These are phyloP conservation scores for Fraxinus excelsior DNA, from an alignment of 257 asterid species.

Conservation along the genomic window DNA sequence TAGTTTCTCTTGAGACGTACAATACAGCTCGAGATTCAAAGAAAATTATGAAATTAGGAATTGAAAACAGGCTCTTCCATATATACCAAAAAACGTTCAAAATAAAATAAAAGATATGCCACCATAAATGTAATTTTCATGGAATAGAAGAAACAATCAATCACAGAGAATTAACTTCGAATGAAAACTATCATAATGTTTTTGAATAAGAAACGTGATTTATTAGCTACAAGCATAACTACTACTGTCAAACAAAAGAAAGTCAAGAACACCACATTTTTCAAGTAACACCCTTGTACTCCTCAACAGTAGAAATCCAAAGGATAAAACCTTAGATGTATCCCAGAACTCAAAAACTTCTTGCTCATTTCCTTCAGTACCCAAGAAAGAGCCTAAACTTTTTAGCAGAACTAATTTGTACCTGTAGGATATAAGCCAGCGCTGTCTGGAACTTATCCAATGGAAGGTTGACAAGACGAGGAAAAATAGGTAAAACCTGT, in stretches of 20 bases:
- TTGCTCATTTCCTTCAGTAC: neutral
- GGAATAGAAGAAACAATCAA: neutral
- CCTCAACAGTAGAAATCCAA: neutral
- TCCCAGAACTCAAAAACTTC: neutral
- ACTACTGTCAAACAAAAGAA: neutral
- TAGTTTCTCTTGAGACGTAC: neutral
- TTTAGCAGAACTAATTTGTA: constrained; percentile 25
- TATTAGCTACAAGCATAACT: neutral
- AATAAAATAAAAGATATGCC: neutral
- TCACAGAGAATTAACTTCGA: neutral
- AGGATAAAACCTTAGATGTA: neutral
- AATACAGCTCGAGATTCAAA: neutral
- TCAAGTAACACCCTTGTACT: neutral
- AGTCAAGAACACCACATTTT: neutral
- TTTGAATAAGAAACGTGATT: neutral
- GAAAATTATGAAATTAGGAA: neutral
- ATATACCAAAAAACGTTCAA: neutral
- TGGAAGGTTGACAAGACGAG: constrained; percentile 89
- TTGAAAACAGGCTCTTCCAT: neutral
- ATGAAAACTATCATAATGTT: neutral
- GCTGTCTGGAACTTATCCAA: constrained; percentile 92
- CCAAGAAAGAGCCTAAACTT: constrained; percentile 2
- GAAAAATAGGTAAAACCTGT: constrained; percentile 91
- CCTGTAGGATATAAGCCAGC: constrained; percentile 95
- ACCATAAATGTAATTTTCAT: neutral